Base-by-base conservation (phyloP, 768 basidiomycete species). In the Strobilomyces dryophilus region DNA sequence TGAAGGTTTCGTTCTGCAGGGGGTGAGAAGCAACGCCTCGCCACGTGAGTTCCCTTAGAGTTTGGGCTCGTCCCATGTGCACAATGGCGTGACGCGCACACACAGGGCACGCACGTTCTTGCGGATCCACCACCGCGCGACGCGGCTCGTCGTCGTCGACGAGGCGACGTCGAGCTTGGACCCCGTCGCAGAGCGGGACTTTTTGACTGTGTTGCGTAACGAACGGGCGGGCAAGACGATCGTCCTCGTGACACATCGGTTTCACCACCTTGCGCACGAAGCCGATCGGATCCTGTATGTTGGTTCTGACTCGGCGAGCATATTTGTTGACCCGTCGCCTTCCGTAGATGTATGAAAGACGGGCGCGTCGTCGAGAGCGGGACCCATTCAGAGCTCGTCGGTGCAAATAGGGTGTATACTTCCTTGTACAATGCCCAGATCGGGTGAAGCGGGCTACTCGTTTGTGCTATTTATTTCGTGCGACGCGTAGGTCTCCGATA, bases 161-260 rank as follows among this genome's bases (percentile, higher is more conserved):
- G 83, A 85, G 60, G 81, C 83, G 0, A 82, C 74, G 36, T 80
- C 81, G 75, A 79, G 3, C 57, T 24, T 84, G 37, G 84, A 85
- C 48, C 75, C 84, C 9, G 65, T 77, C 41, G 77, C 73, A 0
- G 84, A 86, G 61, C 73, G 71, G 14, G 66, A 74, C 1, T 67
- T 84, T 11, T 74, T 82, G 48, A 57, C 71, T 15, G 65, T 67
- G 10, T 62, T 83, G 32, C 65, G 70, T 4, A 57, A 61, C 1
- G 56, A 62, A 26, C 71, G 77, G 5, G 60, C 66, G 12, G 80
- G 77, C 1, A 82, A 77, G 65, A 84, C 81, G 18, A 45, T 80
- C 65, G 66, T 85, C 12, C 74, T 82, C 40, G 79, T 83, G 8
- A 80, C 79, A 0, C 83, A 85, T 58, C 72, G 79, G 3, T 81